Conservation (phyloP, 2,329 filamentous ascomycete species). For the Scytalidium lignicola region DNA sequence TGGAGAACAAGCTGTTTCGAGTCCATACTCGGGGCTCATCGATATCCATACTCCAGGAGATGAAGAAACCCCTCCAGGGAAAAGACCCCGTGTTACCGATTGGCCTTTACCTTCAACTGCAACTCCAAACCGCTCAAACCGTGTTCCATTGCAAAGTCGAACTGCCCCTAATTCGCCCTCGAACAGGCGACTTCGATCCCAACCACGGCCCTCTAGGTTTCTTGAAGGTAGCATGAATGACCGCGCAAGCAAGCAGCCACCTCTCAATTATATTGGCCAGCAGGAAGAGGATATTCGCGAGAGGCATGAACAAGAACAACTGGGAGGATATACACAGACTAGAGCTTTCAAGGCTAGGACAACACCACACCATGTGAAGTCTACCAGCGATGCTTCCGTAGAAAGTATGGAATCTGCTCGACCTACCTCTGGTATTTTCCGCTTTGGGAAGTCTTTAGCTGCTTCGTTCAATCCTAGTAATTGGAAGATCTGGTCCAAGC, state of each 20-base stretch:
- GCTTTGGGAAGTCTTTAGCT: constrained; percentile 49
- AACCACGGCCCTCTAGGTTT: constrained; percentile 58
- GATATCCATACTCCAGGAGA: constrained; percentile 28
- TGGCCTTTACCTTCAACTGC: constrained; percentile 33
- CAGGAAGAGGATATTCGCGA: constrained; percentile 16
- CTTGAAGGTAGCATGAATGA: constrained; percentile 84
- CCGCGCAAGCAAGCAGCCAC: constrained; percentile 63
- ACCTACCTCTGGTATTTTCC: constrained; percentile 41
- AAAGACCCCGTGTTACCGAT: constrained; percentile 37
- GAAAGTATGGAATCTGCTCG: constrained; percentile 27
- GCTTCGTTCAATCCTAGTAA: constrained; percentile 49
- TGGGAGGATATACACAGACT: constrained; percentile 1
- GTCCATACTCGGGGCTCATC: constrained; percentile 8
- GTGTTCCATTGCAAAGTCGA: constrained; percentile 12
- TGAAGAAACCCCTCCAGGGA: constrained; percentile 23
- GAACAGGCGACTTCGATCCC: constrained; percentile 24
- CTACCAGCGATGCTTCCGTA: constrained; percentile 7
- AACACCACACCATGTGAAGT: background rate
- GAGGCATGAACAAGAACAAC: constrained; percentile 9
- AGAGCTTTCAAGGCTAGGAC: background rate
- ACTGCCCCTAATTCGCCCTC: constrained; percentile 24
- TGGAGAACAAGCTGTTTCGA: constrained; percentile 12
- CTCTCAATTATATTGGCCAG: constrained; percentile 19
- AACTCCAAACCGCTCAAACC: background rate
- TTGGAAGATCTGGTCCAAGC: constrained; percentile 34